phyloP scores from a whole-genome alignment of 1,284 basidiomycete species.

The Trichosporon inkin region DNA sequence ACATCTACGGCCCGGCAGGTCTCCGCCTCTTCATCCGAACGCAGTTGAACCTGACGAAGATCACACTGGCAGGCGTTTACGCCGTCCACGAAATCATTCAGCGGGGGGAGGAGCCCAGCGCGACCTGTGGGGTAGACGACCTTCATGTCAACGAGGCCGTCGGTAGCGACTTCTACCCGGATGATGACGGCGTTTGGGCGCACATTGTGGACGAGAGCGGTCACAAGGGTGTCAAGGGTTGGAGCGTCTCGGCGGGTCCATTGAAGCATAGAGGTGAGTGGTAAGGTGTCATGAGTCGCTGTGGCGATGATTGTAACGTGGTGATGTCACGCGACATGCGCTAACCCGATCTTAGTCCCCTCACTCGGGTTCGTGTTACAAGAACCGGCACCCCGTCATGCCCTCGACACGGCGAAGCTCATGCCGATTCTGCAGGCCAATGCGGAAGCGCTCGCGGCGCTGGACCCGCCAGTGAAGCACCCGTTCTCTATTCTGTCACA shows the following conservation, averaged over 20 bases:
- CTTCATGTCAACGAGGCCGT: slow-evolving; percentile 65
- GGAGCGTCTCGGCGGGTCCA: slow-evolving; percentile 70
- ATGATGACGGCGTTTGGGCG: slow-evolving; percentile 68
- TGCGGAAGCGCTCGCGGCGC: slow-evolving; percentile 51
- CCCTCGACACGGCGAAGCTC: slow-evolving; percentile 44
- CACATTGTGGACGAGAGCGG: slow-evolving; percentile 51
- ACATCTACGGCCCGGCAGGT: slow-evolving; percentile 79
- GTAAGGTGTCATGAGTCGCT: background rate
- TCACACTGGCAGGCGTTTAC: slow-evolving; percentile 63
- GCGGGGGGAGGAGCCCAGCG: slow-evolving; percentile 54
- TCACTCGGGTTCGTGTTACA: slow-evolving; percentile 76
- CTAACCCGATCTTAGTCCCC: slow-evolving; percentile 59
- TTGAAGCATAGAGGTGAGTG: slow-evolving; percentile 71
- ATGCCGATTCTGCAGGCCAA: slow-evolving; percentile 51
- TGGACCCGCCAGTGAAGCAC: slow-evolving; percentile 61
- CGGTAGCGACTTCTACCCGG: slow-evolving; percentile 63
- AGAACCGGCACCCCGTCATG: slow-evolving; percentile 55
- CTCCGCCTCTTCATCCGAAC: slow-evolving; percentile 73
- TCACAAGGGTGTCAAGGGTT: slow-evolving; percentile 47
- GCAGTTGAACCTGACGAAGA: slow-evolving; percentile 65
- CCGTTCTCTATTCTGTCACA: slow-evolving; percentile 66
- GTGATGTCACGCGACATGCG: background rate
- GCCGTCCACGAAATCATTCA: slow-evolving; percentile 76
- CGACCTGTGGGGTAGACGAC: slow-evolving; percentile 54
- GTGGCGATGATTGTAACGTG: too few relatives aligned